Evolutionary conservation across 208 protist genomes (phyloP), one percentile per base, ranked within the genome.

Genomic region (Trypanosoma cruzi): DNA sequence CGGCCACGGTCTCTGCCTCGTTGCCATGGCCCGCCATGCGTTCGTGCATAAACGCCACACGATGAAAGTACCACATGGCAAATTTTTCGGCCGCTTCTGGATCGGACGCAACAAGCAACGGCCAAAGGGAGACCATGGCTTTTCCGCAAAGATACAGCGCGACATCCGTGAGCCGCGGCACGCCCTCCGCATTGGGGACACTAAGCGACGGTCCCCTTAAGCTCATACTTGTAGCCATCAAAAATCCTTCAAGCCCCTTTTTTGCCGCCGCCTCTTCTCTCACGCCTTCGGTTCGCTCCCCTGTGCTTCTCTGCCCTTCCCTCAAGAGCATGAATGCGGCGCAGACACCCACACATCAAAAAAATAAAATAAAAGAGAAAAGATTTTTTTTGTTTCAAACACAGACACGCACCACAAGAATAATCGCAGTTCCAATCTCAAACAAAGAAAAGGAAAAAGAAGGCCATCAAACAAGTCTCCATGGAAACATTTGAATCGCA

Each of bases 91-190:
- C 36, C 16, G 36, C 65, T 11, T 52, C n/a, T n/a, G 69, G 14
- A 18, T 79, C 20, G 53, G 50, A 16, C 28, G 62, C 60, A 40
- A 64, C 31, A 60, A 75, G 16, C 59, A 70, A 6, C 14, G 52
- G 34, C 72, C 71, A 68, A 18, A 80, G 46, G 24, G 34, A 58
- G 6, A 69, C 58, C 28, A 92, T 71, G 4, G 76, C 75, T 24
- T 57, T 64, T 0, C 75, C 78, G 61, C 86, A 92, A n/a, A 92
- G 55, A 53, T 87, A 74, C 48, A 92, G 70, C 0, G 78, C 86
- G 22, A 92, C 37, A 62, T 92, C 86, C 22, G 72, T 72, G 29
- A 69, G 69, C n/a, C 82, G 77, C 22, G 86, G 86, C 32, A 81
- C 70, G 42, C 60, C 64, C 26, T 81, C 71, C 1, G 52, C 63